Evolutionary conservation across 345 rosid genomes (phyloP), one percentile per base, ranked within the genome.

Genomic region (Zanthoxylum bungeanum): DNA sequence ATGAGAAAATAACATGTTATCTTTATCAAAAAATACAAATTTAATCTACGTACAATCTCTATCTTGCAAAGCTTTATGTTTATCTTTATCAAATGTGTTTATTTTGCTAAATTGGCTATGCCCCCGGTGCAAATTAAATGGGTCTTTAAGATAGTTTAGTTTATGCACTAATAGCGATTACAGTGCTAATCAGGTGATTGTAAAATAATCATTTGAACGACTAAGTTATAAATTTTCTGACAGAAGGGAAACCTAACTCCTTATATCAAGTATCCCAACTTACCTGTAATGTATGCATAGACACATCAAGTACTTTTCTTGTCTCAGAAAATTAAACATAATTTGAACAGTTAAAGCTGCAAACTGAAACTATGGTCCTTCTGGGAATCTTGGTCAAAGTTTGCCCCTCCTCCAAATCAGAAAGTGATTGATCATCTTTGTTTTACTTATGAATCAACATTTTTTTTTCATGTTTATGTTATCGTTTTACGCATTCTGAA

Each of bases 231-330:
- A 34, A 60, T 58, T n/a, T 79, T 80, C 68, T 49, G 69, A 71
- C 27, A 31, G 69, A 70, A 79, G 79, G 76, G 81, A 80, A 80
- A 77, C 86, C 77, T 70, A 79, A 83, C 73, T 82, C 80, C 74
- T 46, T 79, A 61, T 57, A 85, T 77, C 40, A 28, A 63, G 78
- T 69, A 51, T 76, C 79, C 78, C 71, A 76, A 33, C 31, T 71
- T 31, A 73, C 73, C 75, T 36, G 53, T 75, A 77, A 21, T 46
- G 51, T 58, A 47, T 65, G 66, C 39, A 9, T 24, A 34, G n/a
- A 46, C 19, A 59, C 53, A 70, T 37, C 33, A 66, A 60, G 73
- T 76, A 65, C 59, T 69, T 78, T 71, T 74, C 84, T 81, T 81
- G 78, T 76, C 76, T 80, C 64, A 71, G 84, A 77, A 73, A 76